Base-by-base conservation (phyloP, 2,329 filamentous ascomycete genomes). In the Aspergillus tamarii region DNA sequence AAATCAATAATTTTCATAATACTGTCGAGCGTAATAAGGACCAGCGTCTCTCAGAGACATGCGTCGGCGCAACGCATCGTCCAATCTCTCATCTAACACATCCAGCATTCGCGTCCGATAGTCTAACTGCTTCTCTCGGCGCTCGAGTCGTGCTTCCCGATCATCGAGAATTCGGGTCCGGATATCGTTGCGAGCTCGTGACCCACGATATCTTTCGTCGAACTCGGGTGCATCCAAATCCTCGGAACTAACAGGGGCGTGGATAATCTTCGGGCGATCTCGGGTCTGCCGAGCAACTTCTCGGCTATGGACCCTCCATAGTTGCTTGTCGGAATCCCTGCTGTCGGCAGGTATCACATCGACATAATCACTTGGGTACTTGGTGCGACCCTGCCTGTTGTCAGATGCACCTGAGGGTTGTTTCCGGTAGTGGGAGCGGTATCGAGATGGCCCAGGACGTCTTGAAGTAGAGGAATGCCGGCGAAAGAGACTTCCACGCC, bases 401-500 rank as follows among this genome's bases (percentile, higher is more conserved):
- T 63, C 60, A 8, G 28, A 34, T 10, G 45, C 54, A 52, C 43
- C 64, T 45, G 46, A 69, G 63, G 62, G 61, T 39, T 63, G 69
- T 61, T 70, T 74, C 10, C 73, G 73, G 54, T 66, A 68, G 57
- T 76, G 74, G 8, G 58, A 67, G 34, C 74, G 74, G 62, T 75
- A 73, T 10, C 53, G 30, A 23, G 52, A 48, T 21, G 57, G 57
- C 12, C 67, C 63, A n/a, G 59, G 61, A 5, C 58, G 65, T 48
- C 64, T 61, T 7, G 71, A 66, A 21, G 66, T 70, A 39, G 69
- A 64, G 21, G 67, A 69, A 32, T 69, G 66, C 23, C 61, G 61
- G n/a, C 66, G 65, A 59, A 66, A 67, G 21, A 69, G 57, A 52
- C 66, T 69, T 10, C 63, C 68, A n/a, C 65, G 67, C 54, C 62